Evolutionary conservation across 768 basidiomycete species (phyloP).

Genomic region (Pisolithus marmoratus): DNA sequence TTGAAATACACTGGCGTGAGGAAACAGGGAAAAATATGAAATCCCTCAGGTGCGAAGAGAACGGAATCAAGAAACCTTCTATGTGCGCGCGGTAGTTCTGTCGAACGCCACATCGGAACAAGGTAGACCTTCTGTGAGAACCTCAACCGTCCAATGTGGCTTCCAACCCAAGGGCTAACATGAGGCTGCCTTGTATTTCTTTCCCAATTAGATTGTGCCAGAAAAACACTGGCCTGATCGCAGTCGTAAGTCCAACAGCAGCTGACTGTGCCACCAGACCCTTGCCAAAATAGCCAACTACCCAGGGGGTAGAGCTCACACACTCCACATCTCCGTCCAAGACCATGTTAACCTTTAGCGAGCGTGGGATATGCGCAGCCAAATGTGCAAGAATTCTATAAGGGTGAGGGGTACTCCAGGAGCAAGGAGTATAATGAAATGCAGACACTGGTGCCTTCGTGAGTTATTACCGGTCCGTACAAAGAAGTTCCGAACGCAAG

Average conservation of each 20-base stretch:
- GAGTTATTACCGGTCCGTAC: too few species aligned
- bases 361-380: too few species aligned
- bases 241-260: neutral
- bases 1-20: constrained; percentile 1
- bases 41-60: constrained; percentile 2
- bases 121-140: constrained; percentile 2
- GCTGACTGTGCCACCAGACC: neutral
- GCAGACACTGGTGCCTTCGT: constrained; percentile 3
- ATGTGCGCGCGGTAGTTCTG: neutral
- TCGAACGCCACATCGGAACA: constrained; percentile 3
- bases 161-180: constrained; percentile 1
- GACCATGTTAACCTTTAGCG: neutral
- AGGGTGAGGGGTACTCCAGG: constrained; percentile 55
- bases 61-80: constrained; percentile 2
- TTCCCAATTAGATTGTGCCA: neutral
- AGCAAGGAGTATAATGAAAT: constrained; percentile 34
- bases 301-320: neutral
- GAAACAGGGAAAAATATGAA: constrained; percentile 3
- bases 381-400: constrained; percentile 58
- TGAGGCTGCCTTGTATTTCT: constrained; percentile 4
- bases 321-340: neutral
- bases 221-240: constrained; percentile 4
- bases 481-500: too few species aligned
- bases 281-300: neutral
- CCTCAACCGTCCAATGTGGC: constrained; percentile 1